These are phyloP conservation scores for Gillenia trifoliata DNA, from an alignment of 306 rosid genomes.

Conservation along the genomic window DNA sequence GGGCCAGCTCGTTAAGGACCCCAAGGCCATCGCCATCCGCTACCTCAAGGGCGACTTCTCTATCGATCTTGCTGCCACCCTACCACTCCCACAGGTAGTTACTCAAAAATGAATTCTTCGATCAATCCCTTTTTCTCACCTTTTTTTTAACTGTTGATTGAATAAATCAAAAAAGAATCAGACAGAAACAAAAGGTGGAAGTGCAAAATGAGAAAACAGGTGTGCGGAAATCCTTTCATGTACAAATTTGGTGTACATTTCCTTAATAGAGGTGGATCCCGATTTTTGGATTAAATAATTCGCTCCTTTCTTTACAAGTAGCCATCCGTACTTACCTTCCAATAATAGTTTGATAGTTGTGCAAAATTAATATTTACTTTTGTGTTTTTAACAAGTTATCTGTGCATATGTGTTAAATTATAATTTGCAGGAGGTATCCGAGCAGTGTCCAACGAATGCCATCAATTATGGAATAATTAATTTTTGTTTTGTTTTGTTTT, in stretches of 20 bases:
- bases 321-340: too few relatives aligned
- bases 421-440: too few relatives aligned
- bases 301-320: too few relatives aligned
- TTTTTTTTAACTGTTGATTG: too few relatives aligned
- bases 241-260: background rate
- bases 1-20: conserved; percentile 66
- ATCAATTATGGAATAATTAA: background rate
- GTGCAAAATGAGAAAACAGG: too few relatives aligned
- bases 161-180: too few relatives aligned
- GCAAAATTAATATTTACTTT: too few relatives aligned
- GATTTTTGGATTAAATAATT: too few relatives aligned
- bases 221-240: too few relatives aligned
- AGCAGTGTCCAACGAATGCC: background rate
- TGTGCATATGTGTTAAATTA: too few relatives aligned
- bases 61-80: conserved; percentile 64
- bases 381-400: background rate
- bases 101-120: background rate
- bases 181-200: too few relatives aligned
- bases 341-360: too few relatives aligned
- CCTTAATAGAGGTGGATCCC: background rate
- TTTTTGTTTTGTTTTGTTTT: background rate
- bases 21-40: conserved; percentile 45
- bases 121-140: background rate
- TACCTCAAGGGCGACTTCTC: conserved; percentile 53
- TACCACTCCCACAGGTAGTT: conserved; percentile 82